Percentiles rank a stretch among this genome's conserved stretches.
Evolutionary conservation across 176 grass and related monocot species (phyloP).

Genomic region (Triticum monococcum): DNA sequence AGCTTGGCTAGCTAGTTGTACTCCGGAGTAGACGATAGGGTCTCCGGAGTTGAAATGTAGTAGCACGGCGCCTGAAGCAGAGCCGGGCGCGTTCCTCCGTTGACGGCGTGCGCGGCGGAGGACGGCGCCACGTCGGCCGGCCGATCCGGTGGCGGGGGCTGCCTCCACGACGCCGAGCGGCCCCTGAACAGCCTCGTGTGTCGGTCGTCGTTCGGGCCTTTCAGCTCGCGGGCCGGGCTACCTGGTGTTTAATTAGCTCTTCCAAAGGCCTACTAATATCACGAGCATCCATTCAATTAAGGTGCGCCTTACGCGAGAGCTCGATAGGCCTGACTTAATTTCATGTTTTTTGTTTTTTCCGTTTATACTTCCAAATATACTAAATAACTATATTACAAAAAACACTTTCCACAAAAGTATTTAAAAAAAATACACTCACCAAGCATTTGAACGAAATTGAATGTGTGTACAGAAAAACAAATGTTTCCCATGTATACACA

Average conservation of each 20-base stretch:
- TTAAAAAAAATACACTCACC: no score
- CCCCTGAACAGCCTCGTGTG: background rate
- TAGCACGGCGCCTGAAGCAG: no score
- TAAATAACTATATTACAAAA: no score
- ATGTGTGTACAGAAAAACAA: no score
- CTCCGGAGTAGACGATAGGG: background rate
- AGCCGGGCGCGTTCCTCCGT: background rate
- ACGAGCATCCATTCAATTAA: no score
- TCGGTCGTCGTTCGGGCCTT: background rate
- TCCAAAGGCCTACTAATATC: background rate
- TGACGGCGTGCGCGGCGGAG: background rate
- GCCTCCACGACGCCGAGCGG: background rate
- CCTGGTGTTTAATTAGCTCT: background rate
- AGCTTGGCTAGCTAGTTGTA: background rate
- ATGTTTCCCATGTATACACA: no score
- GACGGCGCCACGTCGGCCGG: slow-evolving; percentile 16
- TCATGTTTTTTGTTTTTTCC: no score
- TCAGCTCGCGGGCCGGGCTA: background rate
- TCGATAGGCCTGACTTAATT: no score
- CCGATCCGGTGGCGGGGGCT: background rate
- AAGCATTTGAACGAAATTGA: no score
- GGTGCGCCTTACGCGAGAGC: no score
- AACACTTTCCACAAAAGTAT: no score
- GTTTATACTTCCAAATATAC: no score
- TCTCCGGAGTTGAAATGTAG: background rate